Base-by-base conservation (phyloP, 2,329 filamentous ascomycete genomes). In the Aspergillus tanneri region DNA sequence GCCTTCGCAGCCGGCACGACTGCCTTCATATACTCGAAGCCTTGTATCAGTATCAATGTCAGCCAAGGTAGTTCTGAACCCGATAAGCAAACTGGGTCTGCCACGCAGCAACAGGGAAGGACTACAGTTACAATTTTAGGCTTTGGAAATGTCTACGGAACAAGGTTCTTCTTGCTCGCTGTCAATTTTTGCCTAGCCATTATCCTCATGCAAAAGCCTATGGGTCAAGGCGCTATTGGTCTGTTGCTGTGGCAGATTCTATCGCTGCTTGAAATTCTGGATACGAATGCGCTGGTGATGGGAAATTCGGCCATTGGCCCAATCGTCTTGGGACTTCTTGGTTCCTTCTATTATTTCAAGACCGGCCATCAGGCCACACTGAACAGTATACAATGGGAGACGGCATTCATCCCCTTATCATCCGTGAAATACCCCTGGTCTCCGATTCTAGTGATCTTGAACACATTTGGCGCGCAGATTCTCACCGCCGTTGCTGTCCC, bases 261-360 rank as follows among this genome's bases (percentile, higher is more conserved):
- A 52, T 90, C 89, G 9, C 80, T 85, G 1, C 74, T 83, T 40
- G 83, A 85, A 58, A 81, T 85, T 43, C 70, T 85, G 45, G 81
- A 84, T 64, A 81, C 80, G 2, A 84, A 84, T 58, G 72, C 72
- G 25, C 70, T 84, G 1, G 82, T 85, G 12, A 76, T 81, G 40
- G 84, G 84, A 36, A 72, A 72, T 53, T 72, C 70, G 0, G 78
- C 90, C 5, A 87, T 97, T 59, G 92, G 90, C 0, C 91, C 93
- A 16, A 76, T 93, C 30, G 79, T 95, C 54, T 81, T 97, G 21
- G 92, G 85, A 9, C 73, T 97, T n/a, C 82, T 99, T 1, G 93
- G 91, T 50, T 90, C 87, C 62, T 95, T 92, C 71, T 86, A 96
- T 75, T 99, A 85, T 76, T 99, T 99, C 82, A 96, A 95, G 66